Evolutionary conservation across 768 basidiomycete species (phyloP), one percentile per base, ranked within the genome.

Genomic region (Rhodotorula babjevae): DNA sequence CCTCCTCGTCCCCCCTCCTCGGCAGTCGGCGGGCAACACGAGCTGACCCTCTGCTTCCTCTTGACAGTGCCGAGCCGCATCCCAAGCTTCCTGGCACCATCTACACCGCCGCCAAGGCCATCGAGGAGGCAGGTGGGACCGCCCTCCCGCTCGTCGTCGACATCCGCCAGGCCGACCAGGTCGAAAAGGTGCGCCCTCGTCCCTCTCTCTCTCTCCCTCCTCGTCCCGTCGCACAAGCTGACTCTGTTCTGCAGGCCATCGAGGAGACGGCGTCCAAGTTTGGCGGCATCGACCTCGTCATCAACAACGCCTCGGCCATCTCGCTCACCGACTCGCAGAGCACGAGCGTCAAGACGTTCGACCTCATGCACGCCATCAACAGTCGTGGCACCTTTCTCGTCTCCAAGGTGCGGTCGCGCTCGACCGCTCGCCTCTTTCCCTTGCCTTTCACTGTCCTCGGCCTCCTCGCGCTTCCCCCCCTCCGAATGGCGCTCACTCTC

Each of bases 291-390:
- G 68, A 69, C n/a, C 58, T 69, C 23, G 33, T 69, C 5, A 46
- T 69, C 62, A 69, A 69, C 62, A 69, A 69, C 21, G 50, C 68
- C 23, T 69, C 68, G 1, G 68, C 68, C 11, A 69, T 69, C 29
- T 49, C 44, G 6, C 49, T 69, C 25, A 57, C 61, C 8, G 36
- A 47, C 33, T 57, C 62, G 27, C 42, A 56, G 29, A 36, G 57
- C 44, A 63, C 62, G 52, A 36, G 36, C n/a, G 59, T 64, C 36
- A 69, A 69, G 68, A 49, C 46, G 12, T 69, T 42, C 31, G 68
- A 69, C 40, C 27, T 69, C 12, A 69, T 69, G 68, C 36, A 46
- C 49, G 23, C 14, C 15, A 60, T 69, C 50, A 69, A 69, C 68
- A 55, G 55, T 10, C 62, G 68, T 1, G 68, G 68, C 14, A 69